phyloP scores from a whole-genome alignment of 495 filamentous ascomycete genomes.

The Pseudevernia furfuracea region DNA sequence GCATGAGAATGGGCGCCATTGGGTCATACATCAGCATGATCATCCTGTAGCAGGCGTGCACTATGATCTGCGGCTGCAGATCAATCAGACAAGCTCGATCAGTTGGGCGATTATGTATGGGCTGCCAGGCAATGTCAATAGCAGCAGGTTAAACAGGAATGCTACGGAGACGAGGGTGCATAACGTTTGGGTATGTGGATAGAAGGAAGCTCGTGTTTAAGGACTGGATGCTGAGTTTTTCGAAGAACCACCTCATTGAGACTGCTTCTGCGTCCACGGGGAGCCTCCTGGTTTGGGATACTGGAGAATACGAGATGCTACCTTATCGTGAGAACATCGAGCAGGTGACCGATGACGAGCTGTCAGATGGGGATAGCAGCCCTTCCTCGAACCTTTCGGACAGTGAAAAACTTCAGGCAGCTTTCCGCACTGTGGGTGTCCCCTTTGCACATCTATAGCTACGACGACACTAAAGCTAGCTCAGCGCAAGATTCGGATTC shows the following conservation, averaged over 20 bases:
- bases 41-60: conserved; percentile 58
- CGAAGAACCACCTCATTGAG: conserved; percentile 60
- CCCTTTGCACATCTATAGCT: background rate
- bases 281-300: conserved; percentile 64
- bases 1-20: conserved; percentile 47
- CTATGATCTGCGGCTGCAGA: conserved; percentile 60
- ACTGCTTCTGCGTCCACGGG: conserved; percentile 52
- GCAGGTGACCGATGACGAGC: conserved; percentile 42
- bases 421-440: conserved; percentile 43
- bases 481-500: conserved; percentile 52
- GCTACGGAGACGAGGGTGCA: conserved; percentile 62
- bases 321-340: conserved; percentile 32
- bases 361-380: conserved; percentile 20
- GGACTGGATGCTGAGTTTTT: conserved; percentile 4
- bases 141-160: conserved; percentile 48
- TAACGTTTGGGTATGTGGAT: conserved; percentile 52
- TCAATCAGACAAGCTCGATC: conserved; percentile 54
- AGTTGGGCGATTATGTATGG: conserved; percentile 64
- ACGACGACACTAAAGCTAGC: background rate
- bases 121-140: conserved; percentile 56
- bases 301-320: conserved; percentile 55
- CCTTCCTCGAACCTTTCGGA: conserved; percentile 32
- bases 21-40: conserved; percentile 63
- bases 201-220: background rate
- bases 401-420: conserved; percentile 45